Conservation (phyloP, 1,139 yeast genomes). For the Suhomyces kunorum region DNA sequence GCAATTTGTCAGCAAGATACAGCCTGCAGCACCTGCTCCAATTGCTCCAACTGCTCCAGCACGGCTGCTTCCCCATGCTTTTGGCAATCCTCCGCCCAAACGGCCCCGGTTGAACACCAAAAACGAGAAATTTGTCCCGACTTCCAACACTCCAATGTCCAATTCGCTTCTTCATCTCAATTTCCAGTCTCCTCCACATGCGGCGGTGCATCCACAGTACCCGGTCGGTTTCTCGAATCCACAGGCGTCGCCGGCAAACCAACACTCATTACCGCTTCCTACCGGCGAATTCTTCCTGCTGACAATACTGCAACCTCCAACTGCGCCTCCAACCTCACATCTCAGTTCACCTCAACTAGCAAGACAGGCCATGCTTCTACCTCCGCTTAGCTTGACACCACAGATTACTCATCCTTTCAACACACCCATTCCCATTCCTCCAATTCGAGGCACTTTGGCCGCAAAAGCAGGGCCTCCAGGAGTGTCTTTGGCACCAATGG, state of each 20-base stretch:
- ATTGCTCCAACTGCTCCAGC: not conserved
- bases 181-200: no score
- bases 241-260: not conserved
- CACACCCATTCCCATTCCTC: not conserved
- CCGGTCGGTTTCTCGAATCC: no score
- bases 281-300: not conserved
- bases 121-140: no score
- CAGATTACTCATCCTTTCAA: not conserved
- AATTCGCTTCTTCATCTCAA: no score
- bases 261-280: constrained; percentile 8
- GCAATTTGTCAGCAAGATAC: constrained; percentile 3
- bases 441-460: no score
- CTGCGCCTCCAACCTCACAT: constrained; percentile 8
- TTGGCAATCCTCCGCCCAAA: not conserved
- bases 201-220: no score
- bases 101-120: not conserved
- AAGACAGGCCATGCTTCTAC: not conserved
- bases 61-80: not conserved
- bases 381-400: not conserved
- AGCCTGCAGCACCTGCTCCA: not conserved
- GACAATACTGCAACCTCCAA: not conserved
- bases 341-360: not conserved
- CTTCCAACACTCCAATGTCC: no score
- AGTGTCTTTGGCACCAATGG: no score
- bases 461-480: no score